These are phyloP conservation scores for Macrophomina phaseolina DNA, from an alignment of 2,329 filamentous ascomycete species.

Conservation along the genomic window DNA sequence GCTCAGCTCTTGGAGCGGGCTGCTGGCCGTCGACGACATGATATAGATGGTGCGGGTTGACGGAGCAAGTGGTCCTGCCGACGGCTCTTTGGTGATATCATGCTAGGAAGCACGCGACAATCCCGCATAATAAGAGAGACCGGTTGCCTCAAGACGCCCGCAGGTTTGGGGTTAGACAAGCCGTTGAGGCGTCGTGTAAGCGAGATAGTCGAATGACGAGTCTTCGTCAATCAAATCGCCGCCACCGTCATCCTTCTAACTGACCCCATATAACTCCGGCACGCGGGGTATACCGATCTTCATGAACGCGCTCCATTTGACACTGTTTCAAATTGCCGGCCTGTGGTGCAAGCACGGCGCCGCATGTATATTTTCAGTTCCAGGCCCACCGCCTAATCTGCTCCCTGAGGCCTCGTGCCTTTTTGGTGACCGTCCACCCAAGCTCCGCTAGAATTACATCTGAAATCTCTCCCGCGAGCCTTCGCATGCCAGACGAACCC, in stretches of 20 bases:
- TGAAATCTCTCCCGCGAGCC: conserved; percentile 20
- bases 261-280: conserved; percentile 1
- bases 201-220: conserved; percentile 26
- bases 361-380: conserved; percentile 9
- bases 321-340: conserved; percentile 19
- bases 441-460: conserved; percentile 26
- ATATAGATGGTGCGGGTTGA: conserved; percentile 26
- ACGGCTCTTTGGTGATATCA: conserved; percentile 22
- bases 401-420: conserved; percentile 19
- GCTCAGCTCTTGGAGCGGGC: conserved; percentile 22
- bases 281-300: conserved; percentile 22
- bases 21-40: conserved; percentile 22
- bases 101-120: conserved; percentile 24
- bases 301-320: conserved; percentile 21
- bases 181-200: conserved; percentile 26
- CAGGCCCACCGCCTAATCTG: conserved; percentile 11
- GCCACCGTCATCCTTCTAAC: background rate
- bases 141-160: conserved; percentile 16
- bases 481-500: background rate
- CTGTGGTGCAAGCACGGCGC: conserved; percentile 2
- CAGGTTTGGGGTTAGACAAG: conserved; percentile 26
- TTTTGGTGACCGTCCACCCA: conserved; percentile 25
- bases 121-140: conserved; percentile 22
- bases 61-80: conserved; percentile 22
- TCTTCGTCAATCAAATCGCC: conserved; percentile 25